Percentiles rank a stretch among this genome's conserved stretches.
Evolutionary conservation across 108 stramenopile genomes (phyloP).

Genomic region (Mayamaea pseudoterrestris): DNA sequence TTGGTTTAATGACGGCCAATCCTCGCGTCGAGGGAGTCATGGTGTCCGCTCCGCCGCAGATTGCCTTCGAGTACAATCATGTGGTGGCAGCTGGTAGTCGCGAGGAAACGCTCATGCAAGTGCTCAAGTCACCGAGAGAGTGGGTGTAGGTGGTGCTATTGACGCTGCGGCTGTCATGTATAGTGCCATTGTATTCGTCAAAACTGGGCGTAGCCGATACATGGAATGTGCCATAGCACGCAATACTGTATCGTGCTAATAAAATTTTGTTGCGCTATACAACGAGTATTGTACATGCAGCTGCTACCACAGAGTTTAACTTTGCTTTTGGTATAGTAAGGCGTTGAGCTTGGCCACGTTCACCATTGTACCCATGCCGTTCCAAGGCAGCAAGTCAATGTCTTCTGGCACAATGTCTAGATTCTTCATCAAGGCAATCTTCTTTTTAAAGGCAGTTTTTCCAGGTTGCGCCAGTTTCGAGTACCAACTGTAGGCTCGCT

Average conservation of each 20-base stretch:
- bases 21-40: slow-evolving; percentile 83
- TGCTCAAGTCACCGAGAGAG: slow-evolving; percentile 61
- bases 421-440: neutral
- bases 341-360: slow-evolving; percentile 3
- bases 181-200: no score
- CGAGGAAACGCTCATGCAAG: slow-evolving; percentile 52
- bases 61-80: slow-evolving; percentile 83
- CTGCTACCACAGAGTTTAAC: no score
- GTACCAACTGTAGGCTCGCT: slow-evolving; percentile 7
- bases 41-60: slow-evolving; percentile 79
- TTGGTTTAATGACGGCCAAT: slow-evolving; percentile 75
- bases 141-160: no score
- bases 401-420: neutral
- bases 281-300: no score
- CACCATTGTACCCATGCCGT: neutral
- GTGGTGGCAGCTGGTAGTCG: slow-evolving; percentile 45
- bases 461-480: slow-evolving; percentile 1
- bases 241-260: no score
- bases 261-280: no score
- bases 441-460: neutral
- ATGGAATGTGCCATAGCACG: no score
- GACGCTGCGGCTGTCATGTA: no score
- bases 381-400: slow-evolving; percentile 5
- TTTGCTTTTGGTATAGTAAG: no score
- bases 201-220: no score